Evolutionary conservation across 768 basidiomycete genomes (phyloP).

Genomic region (Lentinula aciculospora): DNA sequence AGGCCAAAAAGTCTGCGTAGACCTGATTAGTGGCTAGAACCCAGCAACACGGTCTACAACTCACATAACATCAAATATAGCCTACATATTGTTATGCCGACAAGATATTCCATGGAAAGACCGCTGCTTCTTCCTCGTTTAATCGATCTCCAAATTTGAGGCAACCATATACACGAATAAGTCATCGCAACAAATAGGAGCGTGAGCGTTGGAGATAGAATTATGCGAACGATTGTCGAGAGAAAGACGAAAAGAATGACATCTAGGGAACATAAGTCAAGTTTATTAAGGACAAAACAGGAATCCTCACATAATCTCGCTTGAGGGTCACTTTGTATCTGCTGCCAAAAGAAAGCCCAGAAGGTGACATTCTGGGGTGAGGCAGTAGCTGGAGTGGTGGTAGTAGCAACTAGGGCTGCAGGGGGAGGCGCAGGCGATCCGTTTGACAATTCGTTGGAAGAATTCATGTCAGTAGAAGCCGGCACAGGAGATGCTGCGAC

Average conservation of each 20-base stretch:
- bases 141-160: slow-evolving; percentile 77
- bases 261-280: slow-evolving; percentile 36
- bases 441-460: background rate
- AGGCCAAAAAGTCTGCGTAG: slow-evolving; percentile 70
- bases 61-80: slow-evolving; percentile 71
- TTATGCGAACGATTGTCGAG: slow-evolving; percentile 68
- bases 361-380: slow-evolving; percentile 19
- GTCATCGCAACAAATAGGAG: slow-evolving; percentile 60
- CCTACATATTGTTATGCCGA: slow-evolving; percentile 72
- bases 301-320: slow-evolving; percentile 57
- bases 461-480: slow-evolving; percentile 6
- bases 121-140: slow-evolving; percentile 67
- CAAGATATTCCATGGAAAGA: slow-evolving; percentile 60
- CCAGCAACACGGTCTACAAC: slow-evolving; percentile 19
- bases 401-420: background rate
- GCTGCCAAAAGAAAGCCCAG: slow-evolving; percentile 47
- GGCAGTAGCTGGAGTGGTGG: slow-evolving; percentile 5
- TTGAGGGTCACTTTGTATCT: slow-evolving; percentile 65
- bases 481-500: background rate
- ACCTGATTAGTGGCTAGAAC: background rate
- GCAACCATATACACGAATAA: slow-evolving; percentile 80
- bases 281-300: background rate
- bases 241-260: slow-evolving; percentile 62
- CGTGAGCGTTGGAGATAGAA: slow-evolving; percentile 60
- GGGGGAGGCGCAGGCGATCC: too few relatives aligned